Conservation (phyloP, 306 rosid species). For the Quillaja saponaria region DNA sequence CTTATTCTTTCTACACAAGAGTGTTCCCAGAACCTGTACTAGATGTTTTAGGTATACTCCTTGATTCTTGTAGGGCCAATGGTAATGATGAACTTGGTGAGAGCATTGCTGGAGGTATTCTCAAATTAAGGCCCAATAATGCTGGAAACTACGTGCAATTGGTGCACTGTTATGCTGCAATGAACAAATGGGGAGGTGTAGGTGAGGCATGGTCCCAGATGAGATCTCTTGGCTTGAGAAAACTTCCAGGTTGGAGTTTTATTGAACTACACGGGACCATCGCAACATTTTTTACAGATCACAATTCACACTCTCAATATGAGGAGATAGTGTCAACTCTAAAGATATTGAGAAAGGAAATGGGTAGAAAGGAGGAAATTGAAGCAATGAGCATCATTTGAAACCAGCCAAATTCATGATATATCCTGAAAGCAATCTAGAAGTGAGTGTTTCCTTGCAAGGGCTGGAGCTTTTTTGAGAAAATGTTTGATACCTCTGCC, state of each 20-base stretch:
- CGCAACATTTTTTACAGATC: constrained; percentile 63
- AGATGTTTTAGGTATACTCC: constrained; percentile 67
- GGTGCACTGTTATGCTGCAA: constrained; percentile 65
- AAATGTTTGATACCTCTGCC: neutral
- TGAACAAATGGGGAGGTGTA: constrained; percentile 73
- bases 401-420: constrained; percentile 24
- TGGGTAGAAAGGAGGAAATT: constrained; percentile 41
- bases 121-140: constrained; percentile 47
- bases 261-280: constrained; percentile 59
- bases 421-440: constrained; percentile 17
- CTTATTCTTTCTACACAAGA: constrained; percentile 53
- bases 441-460: constrained; percentile 4
- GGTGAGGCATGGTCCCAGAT: constrained; percentile 70
- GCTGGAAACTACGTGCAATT: constrained; percentile 74
- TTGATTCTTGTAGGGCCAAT: constrained; percentile 62
- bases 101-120: constrained; percentile 50
- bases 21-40: constrained; percentile 43
- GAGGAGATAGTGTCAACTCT: constrained; percentile 46
- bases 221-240: constrained; percentile 73
- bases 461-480: constrained; percentile 1
- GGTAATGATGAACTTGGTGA: constrained; percentile 52
- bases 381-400: constrained; percentile 12
- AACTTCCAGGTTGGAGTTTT: constrained; percentile 84
- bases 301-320: constrained; percentile 64
- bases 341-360: constrained; percentile 50